Base-by-base conservation (phyloP, 495 filamentous ascomycete species). In the Tuber brumale region DNA sequence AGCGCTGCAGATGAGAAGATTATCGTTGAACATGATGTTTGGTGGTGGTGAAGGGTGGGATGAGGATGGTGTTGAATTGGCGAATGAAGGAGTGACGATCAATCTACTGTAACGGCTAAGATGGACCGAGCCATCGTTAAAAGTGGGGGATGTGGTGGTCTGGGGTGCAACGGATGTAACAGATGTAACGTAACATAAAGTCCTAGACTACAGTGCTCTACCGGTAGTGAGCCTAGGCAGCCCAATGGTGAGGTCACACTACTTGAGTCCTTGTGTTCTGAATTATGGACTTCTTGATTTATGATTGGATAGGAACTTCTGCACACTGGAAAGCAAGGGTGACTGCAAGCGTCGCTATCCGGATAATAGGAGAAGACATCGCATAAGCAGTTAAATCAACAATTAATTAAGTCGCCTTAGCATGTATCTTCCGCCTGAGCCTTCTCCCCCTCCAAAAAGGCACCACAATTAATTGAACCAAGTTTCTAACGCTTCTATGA, bases 1-100 rank as follows among this genome's bases (percentile, higher is more conserved):
- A 7, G 91, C 87, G 10, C 84, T 85, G 83, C 92, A 94, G 80
- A 94, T 86, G 43, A 87, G 85, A 70, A 90, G 86, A 74, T 89
- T 85, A 21, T 82, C 84, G 61, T 83, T 84, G 21, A 39, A 76
- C 44, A 75, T 74, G 3, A 76, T 78, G n/a, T 81, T 75, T 66
- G 3, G 57, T 10, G 57, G 57, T 31, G 27, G 16, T 31, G 57
- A n/a, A n/a, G 9, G 27, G 57, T 66, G 57, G 2, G 46, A 10
- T 57, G 23, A 57, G 48, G 48, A 10, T 23, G 48, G 48, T 46
- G 23, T 57, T 9, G 10, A n/a, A 57, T n/a, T 57, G 48, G 48
- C 48, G 48, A 57, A 57, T 57, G 21, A n/a, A n/a, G 48, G 23
- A n/a, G 48, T 57, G 51, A 27, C n/a, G 51, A 48, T 48, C 21